Evolutionary conservation across 2,329 filamentous ascomycete genomes (phyloP).

Genomic region (Claviceps maximensis): DNA sequence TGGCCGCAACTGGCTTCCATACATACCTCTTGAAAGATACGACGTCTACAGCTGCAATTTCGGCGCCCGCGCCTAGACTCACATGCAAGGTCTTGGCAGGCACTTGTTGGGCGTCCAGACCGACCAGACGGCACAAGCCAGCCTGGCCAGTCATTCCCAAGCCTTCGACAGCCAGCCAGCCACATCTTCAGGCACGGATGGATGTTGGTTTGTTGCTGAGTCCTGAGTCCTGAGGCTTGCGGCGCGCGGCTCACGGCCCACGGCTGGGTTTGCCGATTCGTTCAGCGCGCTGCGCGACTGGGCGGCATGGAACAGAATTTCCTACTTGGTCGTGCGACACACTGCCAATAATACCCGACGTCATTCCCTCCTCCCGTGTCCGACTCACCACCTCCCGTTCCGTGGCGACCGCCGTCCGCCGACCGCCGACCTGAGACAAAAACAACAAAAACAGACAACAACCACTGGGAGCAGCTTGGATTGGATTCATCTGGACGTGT

Average conservation of each 20-base stretch:
- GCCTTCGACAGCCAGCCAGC: neutral
- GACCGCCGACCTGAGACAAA: neutral
- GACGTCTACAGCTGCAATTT: neutral
- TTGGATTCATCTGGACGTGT: neutral
- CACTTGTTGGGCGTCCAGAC: neutral
- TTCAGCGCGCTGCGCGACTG: neutral
- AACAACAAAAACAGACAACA: neutral
- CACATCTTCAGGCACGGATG: neutral
- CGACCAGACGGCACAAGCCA: too few species aligned
- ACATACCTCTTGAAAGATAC: neutral
- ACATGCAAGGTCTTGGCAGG: neutral
- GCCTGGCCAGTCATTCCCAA: too few species aligned
- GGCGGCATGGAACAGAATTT: neutral
- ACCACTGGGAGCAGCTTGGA: neutral
- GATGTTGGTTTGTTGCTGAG: too few species aligned
- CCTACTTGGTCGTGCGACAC: neutral
- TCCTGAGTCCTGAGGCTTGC: neutral
- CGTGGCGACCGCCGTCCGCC: neutral
- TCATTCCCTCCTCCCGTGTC: slow-evolving; percentile 4
- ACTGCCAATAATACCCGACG: slow-evolving; percentile 1
- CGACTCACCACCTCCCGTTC: neutral
- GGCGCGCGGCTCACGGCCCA: neutral
- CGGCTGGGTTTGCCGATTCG: slow-evolving; percentile 3
- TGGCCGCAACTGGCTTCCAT: neutral
- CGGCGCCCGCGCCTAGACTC: too few species aligned